Conservation (phyloP, 2,329 filamentous ascomycete species). For the Penicillium sp. region DNA sequence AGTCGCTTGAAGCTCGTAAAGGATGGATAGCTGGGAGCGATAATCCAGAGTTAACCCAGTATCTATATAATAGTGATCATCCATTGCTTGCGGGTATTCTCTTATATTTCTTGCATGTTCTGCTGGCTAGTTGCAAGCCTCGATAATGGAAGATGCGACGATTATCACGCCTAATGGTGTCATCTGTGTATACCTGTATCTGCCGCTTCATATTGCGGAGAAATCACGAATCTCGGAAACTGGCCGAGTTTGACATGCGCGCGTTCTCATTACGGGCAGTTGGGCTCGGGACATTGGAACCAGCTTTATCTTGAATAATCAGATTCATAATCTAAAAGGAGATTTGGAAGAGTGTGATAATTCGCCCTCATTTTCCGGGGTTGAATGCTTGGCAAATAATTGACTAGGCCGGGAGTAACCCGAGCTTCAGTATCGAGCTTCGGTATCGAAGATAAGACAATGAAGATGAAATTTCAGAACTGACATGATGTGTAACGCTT, state of each 20-base stretch:
- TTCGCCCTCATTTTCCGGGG: background rate
- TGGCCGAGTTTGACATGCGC: background rate
- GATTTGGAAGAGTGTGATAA: background rate
- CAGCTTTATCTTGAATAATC: background rate
- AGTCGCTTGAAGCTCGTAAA: background rate
- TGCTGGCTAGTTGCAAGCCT: background rate
- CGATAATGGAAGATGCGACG: constrained; percentile 5
- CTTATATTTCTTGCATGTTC: background rate
- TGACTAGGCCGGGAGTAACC: background rate
- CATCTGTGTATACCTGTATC: background rate
- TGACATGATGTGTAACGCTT: constrained; percentile 5
- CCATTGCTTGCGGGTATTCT: background rate
- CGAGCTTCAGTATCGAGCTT: no score
- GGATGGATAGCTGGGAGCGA: background rate
- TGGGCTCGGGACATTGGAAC: background rate
- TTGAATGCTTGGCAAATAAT: background rate
- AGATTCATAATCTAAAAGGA: background rate
- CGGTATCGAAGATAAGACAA: background rate
- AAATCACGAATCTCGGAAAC: background rate
- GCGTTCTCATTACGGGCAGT: background rate
- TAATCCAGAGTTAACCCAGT: background rate
- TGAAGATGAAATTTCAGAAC: background rate
- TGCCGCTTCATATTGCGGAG: background rate
- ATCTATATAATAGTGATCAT: background rate
- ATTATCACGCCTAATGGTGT: constrained; percentile 12